These are phyloP conservation scores for Pseudonitzschia multiseries DNA, from an alignment of 108 stramenopile genomes.

Conservation along the genomic window DNA sequence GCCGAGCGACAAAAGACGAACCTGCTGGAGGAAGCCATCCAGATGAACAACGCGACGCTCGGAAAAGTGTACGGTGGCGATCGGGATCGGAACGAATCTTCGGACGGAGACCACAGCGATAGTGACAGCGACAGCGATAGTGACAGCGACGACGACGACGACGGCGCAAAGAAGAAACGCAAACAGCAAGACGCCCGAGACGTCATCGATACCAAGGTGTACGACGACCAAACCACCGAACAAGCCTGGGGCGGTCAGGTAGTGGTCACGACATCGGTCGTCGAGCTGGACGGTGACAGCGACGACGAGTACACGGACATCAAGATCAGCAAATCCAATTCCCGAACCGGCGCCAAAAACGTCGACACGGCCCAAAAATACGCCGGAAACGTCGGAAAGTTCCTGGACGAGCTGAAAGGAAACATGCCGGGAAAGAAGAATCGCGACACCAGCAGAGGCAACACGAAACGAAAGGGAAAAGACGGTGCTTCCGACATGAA, in stretches of 20 bases:
- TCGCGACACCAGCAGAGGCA: background rate
- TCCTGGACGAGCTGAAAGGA: slow-evolving; percentile 63
- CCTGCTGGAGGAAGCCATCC: slow-evolving; percentile 29
- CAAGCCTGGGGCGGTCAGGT: slow-evolving; percentile 74
- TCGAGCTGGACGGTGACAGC: slow-evolving; percentile 50
- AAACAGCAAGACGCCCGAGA: slow-evolving; percentile 11
- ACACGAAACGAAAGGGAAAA: slow-evolving; percentile 59
- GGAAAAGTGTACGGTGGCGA: background rate
- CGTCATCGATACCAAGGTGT: slow-evolving; percentile 41
- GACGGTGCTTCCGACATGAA: slow-evolving; percentile 84
- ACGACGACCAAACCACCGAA: slow-evolving; percentile 60
- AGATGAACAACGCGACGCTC: background rate
- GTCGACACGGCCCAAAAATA: slow-evolving; percentile 61
- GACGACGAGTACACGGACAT: slow-evolving; percentile 47
- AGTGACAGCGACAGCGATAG: slow-evolving; percentile 14
- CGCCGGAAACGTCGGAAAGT: slow-evolving; percentile 75
- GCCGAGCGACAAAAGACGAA: slow-evolving; percentile 65
- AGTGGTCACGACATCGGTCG: slow-evolving; percentile 73
- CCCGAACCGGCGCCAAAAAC: slow-evolving; percentile 29
- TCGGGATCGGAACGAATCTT: background rate
- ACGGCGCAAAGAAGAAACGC: slow-evolving; percentile 1
- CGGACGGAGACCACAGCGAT: background rate
- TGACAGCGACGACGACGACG: slow-evolving; percentile 15
- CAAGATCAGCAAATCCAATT: slow-evolving; percentile 21
- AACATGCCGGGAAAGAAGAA: slow-evolving; percentile 59